These are phyloP conservation scores for Coniochaeta sp. DNA, from an alignment of 2,329 filamentous ascomycete species.

Conservation along the genomic window DNA sequence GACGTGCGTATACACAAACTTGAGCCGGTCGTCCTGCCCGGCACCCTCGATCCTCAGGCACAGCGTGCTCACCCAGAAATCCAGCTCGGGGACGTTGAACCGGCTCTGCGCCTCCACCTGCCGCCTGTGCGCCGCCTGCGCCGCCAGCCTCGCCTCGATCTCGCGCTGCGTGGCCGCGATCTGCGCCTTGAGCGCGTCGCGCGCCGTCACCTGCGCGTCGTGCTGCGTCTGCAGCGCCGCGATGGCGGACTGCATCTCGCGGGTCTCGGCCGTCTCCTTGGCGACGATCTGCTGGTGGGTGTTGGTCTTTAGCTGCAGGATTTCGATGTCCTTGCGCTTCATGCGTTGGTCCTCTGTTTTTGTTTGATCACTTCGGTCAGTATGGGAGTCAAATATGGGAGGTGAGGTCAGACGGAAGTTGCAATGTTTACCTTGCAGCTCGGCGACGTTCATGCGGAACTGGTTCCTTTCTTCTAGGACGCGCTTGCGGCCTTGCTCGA, in stretches of 20 bases:
- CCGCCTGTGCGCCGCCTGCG: conserved; percentile 63
- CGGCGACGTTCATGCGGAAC: conserved; percentile 83
- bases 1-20: conserved; percentile 83
- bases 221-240: conserved; percentile 50
- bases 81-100: conserved; percentile 86
- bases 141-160: conserved; percentile 62
- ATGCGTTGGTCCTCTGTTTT: conserved; percentile 78
- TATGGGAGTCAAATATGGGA: background rate
- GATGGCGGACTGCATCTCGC: conserved; percentile 63
- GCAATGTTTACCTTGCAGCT: conserved; percentile 65
- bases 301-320: conserved; percentile 62
- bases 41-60: conserved; percentile 86
- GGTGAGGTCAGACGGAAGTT: conserved; percentile 3
- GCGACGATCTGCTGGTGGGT: conserved; percentile 67
- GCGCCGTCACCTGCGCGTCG: conserved; percentile 49
- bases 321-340: conserved; percentile 81
- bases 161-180: conserved; percentile 61
- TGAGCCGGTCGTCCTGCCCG: conserved; percentile 74
- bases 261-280: conserved; percentile 69
- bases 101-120: conserved; percentile 76
- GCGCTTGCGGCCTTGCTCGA: conserved; percentile 81
- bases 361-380: background rate
- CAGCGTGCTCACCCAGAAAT: conserved; percentile 91
- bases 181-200: conserved; percentile 51
- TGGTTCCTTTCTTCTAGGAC: conserved; percentile 91